Percentiles rank a stretch among this genome's conserved stretches.
phyloP scores from a whole-genome alignment of 2,329 filamentous ascomycete genomes.

The Paracamarosporium sp. region DNA sequence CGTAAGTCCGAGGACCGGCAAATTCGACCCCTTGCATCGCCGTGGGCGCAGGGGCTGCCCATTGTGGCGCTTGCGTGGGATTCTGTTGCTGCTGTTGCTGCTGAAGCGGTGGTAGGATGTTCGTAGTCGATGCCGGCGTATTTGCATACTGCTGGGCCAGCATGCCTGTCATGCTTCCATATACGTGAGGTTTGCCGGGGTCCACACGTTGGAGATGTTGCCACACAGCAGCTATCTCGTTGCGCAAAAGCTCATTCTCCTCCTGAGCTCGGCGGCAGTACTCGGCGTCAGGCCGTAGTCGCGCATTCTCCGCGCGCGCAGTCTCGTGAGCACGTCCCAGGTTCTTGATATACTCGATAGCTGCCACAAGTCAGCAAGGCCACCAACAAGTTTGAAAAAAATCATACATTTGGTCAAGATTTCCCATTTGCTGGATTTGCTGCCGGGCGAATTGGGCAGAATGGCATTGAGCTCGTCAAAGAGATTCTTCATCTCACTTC shows the following conservation, averaged over 20 bases:
- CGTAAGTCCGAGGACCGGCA: conserved; percentile 45
- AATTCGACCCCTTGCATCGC: conserved; percentile 61
- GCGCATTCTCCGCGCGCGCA: conserved; percentile 47
- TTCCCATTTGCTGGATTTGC: conserved; percentile 90
- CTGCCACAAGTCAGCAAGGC: conserved; percentile 31
- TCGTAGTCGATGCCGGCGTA: conserved; percentile 35
- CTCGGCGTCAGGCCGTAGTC: conserved; percentile 53
- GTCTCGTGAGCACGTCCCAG: conserved; percentile 47
- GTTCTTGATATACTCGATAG: conserved; percentile 58
- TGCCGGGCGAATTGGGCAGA: conserved; percentile 80
- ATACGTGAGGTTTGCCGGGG: conserved; percentile 54
- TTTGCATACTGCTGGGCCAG: conserved; percentile 49
- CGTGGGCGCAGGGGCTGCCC: conserved; percentile 37
- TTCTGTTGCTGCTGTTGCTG: conserved; percentile 31
- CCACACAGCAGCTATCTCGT: conserved; percentile 55
- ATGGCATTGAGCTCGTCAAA: conserved; percentile 82
- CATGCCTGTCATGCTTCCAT: conserved; percentile 53
- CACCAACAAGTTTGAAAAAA: too few relatives aligned
- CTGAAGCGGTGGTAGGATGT: conserved; percentile 46
- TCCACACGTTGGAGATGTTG: conserved; percentile 55
- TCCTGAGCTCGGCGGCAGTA: conserved; percentile 52
- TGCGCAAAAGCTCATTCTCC: conserved; percentile 56
- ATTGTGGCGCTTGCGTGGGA: conserved; percentile 43
- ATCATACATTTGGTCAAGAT: conserved; percentile 80
- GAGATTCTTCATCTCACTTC: conserved; percentile 87